Evolutionary conservation across 2,329 filamentous ascomycete species (phyloP).

Genomic region (Xylariales sp.): DNA sequence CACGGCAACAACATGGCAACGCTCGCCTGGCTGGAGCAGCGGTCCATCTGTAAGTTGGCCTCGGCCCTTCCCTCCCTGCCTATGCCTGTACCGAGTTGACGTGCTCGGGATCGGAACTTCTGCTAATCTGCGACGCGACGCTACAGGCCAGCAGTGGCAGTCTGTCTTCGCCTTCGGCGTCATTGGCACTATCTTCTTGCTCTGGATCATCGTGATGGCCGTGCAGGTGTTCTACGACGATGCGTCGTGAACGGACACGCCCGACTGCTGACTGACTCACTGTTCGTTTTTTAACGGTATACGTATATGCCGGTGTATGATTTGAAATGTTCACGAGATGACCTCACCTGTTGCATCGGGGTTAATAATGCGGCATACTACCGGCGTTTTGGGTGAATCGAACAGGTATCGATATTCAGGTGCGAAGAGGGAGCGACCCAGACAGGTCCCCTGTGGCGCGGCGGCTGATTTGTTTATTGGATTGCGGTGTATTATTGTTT

Average conservation of each 20-base stretch:
- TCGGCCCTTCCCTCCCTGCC: too few species aligned
- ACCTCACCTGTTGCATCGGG: slow-evolving; percentile 1
- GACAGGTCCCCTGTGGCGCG: neutral
- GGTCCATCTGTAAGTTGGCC: slow-evolving; percentile 67
- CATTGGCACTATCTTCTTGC: slow-evolving; percentile 68
- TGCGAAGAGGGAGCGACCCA: neutral
- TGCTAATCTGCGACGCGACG: neutral
- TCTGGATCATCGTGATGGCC: slow-evolving; percentile 78
- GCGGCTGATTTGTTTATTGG: neutral
- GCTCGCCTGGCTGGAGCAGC: slow-evolving; percentile 73
- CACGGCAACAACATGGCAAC: slow-evolving; percentile 65
- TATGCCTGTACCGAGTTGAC: too few species aligned
- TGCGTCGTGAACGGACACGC: slow-evolving; percentile 12
- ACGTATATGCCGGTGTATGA: slow-evolving; percentile 5
- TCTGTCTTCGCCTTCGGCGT: slow-evolving; percentile 72
- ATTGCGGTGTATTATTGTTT: neutral
- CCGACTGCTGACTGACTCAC: neutral
- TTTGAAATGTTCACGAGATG: slow-evolving; percentile 9
- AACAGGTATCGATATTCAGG: too few species aligned
- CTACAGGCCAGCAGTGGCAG: slow-evolving; percentile 70
- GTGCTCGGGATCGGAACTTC: too few species aligned
- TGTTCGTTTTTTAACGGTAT: neutral
- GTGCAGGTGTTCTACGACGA: slow-evolving; percentile 68
- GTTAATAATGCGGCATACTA: slow-evolving; percentile 4
- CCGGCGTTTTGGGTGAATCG: slow-evolving; percentile 20